Percentiles rank a stretch among this genome's conserved stretches.
phyloP scores from a whole-genome alignment of 2,329 filamentous ascomycete genomes.

The Hymenoscyphus albidus region DNA sequence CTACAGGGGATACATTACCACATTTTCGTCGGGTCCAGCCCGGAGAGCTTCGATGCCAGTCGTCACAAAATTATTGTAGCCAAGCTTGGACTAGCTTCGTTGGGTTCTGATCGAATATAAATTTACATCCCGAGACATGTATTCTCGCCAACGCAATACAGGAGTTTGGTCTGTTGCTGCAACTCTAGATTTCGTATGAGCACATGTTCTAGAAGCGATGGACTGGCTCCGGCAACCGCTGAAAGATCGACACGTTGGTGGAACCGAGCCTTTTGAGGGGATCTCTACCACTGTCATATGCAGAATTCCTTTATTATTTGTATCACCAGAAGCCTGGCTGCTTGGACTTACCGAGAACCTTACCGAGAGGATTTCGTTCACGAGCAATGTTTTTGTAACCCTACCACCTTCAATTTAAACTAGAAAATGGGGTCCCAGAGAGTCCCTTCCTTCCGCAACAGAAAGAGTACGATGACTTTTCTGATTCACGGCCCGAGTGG shows the following conservation, averaged over 20 bases:
- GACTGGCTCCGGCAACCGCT: neutral
- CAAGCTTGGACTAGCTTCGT: neutral
- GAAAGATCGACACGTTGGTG: neutral
- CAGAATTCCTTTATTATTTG: neutral
- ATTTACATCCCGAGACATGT: neutral
- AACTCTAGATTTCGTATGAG: neutral
- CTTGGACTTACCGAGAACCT: neutral
- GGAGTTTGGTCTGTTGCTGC: neutral
- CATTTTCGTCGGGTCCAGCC: neutral
- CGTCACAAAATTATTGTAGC: neutral
- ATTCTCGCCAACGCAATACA: neutral
- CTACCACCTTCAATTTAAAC: neutral
- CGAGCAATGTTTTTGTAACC: neutral
- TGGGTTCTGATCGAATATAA: slow-evolving; percentile 1
- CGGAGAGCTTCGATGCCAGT: neutral
- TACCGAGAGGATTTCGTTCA: neutral
- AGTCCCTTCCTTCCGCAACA: neutral
- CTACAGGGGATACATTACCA: neutral
- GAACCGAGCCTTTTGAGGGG: neutral
- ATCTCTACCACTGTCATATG: neutral
- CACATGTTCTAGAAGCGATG: neutral
- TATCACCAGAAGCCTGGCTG: neutral
- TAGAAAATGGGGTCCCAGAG: neutral
- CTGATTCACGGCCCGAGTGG: neutral
- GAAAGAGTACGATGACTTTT: neutral